Conservation (phyloP, 2,329 filamentous ascomycete species). For the Didymella lethalis region DNA sequence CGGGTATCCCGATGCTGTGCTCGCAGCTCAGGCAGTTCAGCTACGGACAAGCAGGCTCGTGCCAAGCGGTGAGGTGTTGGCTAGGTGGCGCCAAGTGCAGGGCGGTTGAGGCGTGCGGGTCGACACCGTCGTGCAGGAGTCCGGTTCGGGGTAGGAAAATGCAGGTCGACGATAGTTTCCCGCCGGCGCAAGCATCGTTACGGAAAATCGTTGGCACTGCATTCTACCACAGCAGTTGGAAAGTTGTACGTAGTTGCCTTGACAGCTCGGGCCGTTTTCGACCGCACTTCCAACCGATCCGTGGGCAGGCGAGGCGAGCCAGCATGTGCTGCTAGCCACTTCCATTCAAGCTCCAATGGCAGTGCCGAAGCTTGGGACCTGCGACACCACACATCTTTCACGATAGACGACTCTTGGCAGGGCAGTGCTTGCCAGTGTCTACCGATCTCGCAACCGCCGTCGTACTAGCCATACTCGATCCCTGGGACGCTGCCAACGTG, state of each 20-base stretch:
- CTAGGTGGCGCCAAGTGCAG: slow-evolving; percentile 14
- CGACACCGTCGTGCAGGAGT: slow-evolving; percentile 17
- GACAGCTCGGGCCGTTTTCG: slow-evolving; percentile 4
- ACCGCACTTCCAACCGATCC: not conserved
- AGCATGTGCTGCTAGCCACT: slow-evolving; percentile 1
- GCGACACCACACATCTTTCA: slow-evolving; percentile 7
- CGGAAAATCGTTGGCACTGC: slow-evolving; percentile 6
- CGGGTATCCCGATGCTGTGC: not conserved
- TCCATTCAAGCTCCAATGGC: slow-evolving; percentile 8
- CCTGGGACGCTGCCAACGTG: not conserved
- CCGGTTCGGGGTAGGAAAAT: slow-evolving; percentile 3
- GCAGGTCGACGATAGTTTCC: slow-evolving; percentile 15
- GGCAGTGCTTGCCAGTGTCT: slow-evolving; percentile 3
- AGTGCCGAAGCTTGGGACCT: slow-evolving; percentile 2
- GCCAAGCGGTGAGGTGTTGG: slow-evolving; percentile 13
- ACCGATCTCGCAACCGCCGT: not conserved
- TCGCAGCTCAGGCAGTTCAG: slow-evolving; percentile 2
- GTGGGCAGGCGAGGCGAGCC: slow-evolving; percentile 3
- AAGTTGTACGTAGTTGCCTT: slow-evolving; percentile 5
- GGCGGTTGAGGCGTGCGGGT: slow-evolving; percentile 16
- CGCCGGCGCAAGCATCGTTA: slow-evolving; percentile 13
- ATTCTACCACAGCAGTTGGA: not conserved
- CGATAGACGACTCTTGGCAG: slow-evolving; percentile 6
- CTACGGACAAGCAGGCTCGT: slow-evolving; percentile 5
- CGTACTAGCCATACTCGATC: not conserved